Evolutionary conservation across 257 asterid genomes (phyloP).

Genomic region (Petunia secreta): DNA sequence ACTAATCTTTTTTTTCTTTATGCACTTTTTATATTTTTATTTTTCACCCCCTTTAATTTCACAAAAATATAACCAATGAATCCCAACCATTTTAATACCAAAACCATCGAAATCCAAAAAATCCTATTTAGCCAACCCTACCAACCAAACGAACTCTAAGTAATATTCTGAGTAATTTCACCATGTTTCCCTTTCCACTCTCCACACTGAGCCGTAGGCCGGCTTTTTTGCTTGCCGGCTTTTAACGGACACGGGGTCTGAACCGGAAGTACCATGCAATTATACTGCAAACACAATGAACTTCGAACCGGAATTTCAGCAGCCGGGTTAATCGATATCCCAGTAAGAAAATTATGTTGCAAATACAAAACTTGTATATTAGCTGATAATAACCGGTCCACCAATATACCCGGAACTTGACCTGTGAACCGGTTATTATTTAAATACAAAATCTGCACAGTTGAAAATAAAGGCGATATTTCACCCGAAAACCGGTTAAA

Average conservation of each 20-base stretch:
- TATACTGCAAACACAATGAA: conserved; percentile 88
- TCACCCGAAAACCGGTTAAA: conserved; percentile 76
- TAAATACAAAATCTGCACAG: conserved; percentile 73
- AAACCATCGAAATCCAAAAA: conserved; percentile 23
- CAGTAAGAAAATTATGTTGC: conserved; percentile 88
- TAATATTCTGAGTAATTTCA: conserved; percentile 26
- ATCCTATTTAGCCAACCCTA: background rate
- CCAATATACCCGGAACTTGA: conserved; percentile 68
- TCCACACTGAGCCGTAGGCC: conserved; percentile 83
- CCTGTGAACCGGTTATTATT: conserved; percentile 93
- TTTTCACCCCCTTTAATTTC: background rate
- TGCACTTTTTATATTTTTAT: conserved; percentile 29
- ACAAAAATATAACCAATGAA: too few relatives aligned
- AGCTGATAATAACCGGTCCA: conserved; percentile 70
- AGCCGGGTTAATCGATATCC: conserved; percentile 80
- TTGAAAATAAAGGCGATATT: conserved; percentile 71
- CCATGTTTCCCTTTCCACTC: conserved; percentile 66
- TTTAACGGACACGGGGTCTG: conserved; percentile 83
- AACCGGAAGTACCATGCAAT: conserved; percentile 87
- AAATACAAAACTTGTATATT: conserved; percentile 59
- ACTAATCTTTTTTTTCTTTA: conserved; percentile 1
- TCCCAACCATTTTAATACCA: background rate
- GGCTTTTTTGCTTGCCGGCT: conserved; percentile 80
- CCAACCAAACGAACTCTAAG: background rate
- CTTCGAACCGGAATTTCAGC: conserved; percentile 73